Base-by-base conservation (phyloP, 192 early-diverging fungal genomes). In the Chytriomyces sp. region DNA sequence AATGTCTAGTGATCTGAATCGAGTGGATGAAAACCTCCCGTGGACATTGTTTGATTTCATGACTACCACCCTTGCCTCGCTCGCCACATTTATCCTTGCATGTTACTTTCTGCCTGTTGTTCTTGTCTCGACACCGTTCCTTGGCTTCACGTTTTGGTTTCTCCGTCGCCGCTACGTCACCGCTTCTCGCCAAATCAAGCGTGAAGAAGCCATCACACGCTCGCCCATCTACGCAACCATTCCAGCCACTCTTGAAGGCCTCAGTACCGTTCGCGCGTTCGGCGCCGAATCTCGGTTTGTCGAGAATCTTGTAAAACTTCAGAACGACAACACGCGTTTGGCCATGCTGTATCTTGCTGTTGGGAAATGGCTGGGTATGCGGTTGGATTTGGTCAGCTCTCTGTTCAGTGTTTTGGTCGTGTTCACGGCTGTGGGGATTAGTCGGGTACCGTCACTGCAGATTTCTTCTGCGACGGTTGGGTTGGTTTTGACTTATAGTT, bases 221-320 rank as follows among this genome's bases (percentile, higher is more conserved):
- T 83, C 82, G 0, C 82, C 82, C 6, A 80, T 83, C 20, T 83
- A 83, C 46, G 46, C 80, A 5, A 50, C n/a, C 35, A 64, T 83
- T 28, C 45, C 82, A 4, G 35, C 80, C 7, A 80, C 82, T 16
- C 64, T 83, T 44, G 82, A 83, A 80, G 82, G 82, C 16, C 72
- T 83, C 49, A 75, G 93, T 28, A 93, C 93, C 6, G 94, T 98
- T 43, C 90, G 96, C 26, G 95, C 96, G 16, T 98, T 91, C 82
- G 91, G 92, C 5, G 86, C 84, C 6, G 84, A 94, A 74, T 80
- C 87, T 9, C 81, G 89, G 59, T 95, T 95, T 78, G 49, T 59
- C 61, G 45, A 59, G 16, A 49, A 26, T 23, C 82, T 83, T 47
- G 46, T 69, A 9, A 45, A 68, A 24, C 10, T 59, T 20, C 82